phyloP scores from a whole-genome alignment of 2,329 filamentous ascomycete species.

The Arachnopeziza araneosa region DNA sequence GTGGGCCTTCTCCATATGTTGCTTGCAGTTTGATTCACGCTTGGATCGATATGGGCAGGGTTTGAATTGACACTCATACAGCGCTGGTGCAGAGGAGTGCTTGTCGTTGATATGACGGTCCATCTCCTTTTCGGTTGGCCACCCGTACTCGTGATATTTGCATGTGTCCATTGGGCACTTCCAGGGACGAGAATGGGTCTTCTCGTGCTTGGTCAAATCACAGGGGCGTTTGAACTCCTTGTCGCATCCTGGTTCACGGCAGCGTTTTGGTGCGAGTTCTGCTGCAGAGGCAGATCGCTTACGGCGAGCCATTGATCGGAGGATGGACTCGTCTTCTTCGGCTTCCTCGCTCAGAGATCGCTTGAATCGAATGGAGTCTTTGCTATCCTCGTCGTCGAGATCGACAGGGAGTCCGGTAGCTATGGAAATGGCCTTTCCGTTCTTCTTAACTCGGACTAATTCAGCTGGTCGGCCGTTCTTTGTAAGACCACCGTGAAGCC shows the following conservation, averaged over 20 bases:
- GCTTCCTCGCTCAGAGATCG: conserved; percentile 63
- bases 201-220: conserved; percentile 96
- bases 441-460: conserved; percentile 74
- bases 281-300: conserved; percentile 89
- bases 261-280: conserved; percentile 74
- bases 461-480: conserved; percentile 79
- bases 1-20: conserved; percentile 98
- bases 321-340: conserved; percentile 74
- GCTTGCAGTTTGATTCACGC: conserved; percentile 93
- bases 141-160: conserved; percentile 86
- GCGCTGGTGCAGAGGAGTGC: conserved; percentile 72
- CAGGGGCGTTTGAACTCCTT: conserved; percentile 97
- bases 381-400: conserved; percentile 41
- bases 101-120: conserved; percentile 96
- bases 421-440: conserved; percentile 75
- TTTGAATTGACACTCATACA: conserved; percentile 78
- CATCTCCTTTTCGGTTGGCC: conserved; percentile 97
- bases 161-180: conserved; percentile 80
- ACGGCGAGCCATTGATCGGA: conserved; percentile 89
- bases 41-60: conserved; percentile 93
- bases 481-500: conserved; percentile 73
- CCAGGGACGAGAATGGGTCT: conserved; percentile 94
- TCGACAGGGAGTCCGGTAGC: conserved; percentile 63
- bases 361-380: conserved; percentile 51
- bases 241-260: conserved; percentile 68